Base-by-base conservation (phyloP, 352 stramenopile species). In the Elongisporangium senticosum region DNA sequence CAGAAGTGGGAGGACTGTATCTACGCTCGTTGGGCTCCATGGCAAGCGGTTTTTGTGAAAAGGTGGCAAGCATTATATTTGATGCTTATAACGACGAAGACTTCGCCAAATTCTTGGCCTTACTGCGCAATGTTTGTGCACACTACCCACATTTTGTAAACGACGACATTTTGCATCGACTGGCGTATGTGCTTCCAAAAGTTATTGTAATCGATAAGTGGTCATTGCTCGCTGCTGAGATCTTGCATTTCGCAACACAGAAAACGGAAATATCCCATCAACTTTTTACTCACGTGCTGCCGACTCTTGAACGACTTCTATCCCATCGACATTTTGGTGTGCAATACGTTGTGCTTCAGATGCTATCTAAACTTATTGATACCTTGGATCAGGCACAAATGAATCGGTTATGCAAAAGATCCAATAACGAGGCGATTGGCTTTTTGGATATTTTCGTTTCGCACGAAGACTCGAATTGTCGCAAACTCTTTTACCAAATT, bases 111-210 rank as follows among this genome's bases (percentile, higher is more conserved):
- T 90, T 92, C 51, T 57, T 92, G 33, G 63, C 70, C 17, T 51
- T 92, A 19, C 39, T 90, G 51, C 72, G 79, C 55, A 90, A 82
- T 64, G 69, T 83, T 26, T 86, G 75, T 19, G 59, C 89, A 19
- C 75, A 94, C 55, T 54, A 84, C 6, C 59, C 75, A 11, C 53
- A 64, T 54, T 68, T 89, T 15, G 64, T 94, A 8, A 78, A 90
- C 49, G 71, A 69, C 3, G 65, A 75, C n/a, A 91, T 90, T 83
- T 65, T 94, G 13, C 71, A 90, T 43, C 77, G 81, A 2, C 21
- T 94, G 19, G 76, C 77, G 4, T 90, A 85, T 20, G 72, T 91
- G 10, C 58, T 94, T 0, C 78, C 80, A 13, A 83, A 78, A 20
- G 73, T 81, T 51, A 53, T 87, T 43, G 56, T 63, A 4, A 70